A percentile compares a stretch with the other conserved stretches of the same genome.
These are phyloP conservation scores for Didymella exigua DNA, from an alignment of 2,329 filamentous ascomycete genomes.

Conservation along the genomic window DNA sequence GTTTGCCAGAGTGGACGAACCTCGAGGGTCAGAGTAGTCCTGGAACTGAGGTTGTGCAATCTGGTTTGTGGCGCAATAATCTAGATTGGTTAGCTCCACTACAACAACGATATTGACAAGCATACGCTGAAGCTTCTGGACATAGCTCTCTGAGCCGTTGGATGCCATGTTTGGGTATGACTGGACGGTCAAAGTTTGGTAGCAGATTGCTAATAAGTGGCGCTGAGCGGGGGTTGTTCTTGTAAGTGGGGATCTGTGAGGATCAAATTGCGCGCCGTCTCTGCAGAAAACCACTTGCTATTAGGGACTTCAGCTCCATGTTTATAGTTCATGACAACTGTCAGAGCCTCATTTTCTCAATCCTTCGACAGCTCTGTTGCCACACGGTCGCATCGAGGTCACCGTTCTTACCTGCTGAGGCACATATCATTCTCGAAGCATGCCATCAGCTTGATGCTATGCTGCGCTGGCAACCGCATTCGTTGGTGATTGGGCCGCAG, in stretches of 20 bases:
- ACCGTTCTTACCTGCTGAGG: constrained; percentile 29
- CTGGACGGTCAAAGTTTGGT: constrained; percentile 18
- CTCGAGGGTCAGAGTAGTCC: constrained; percentile 47
- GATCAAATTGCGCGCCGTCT: constrained; percentile 29
- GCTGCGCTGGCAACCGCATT: constrained; percentile 38
- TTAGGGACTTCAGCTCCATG: constrained; percentile 30
- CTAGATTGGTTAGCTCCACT: constrained; percentile 27
- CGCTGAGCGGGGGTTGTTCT: constrained; percentile 28
- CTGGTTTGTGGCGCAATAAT: constrained; percentile 41
- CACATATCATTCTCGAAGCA: constrained; percentile 27
- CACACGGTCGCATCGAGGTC: constrained; percentile 31
- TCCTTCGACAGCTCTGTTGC: constrained; percentile 30
- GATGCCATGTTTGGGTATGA: constrained; percentile 35
- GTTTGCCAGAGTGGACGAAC: constrained; percentile 22
- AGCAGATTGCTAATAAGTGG: constrained; percentile 19
- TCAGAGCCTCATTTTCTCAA: constrained; percentile 34
- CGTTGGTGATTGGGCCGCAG: constrained; percentile 37
- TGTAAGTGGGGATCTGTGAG: constrained; percentile 31
- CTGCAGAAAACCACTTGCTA: constrained; percentile 29
- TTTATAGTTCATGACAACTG: constrained; percentile 40
- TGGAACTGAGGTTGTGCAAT: constrained; percentile 46
- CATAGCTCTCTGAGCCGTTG: constrained; percentile 34
- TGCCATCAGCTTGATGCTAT: constrained; percentile 34
- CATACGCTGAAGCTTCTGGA: constrained; percentile 44
- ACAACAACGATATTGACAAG: constrained; percentile 4